A percentile compares a stretch with the other conserved stretches of the same genome.
phyloP scores from a whole-genome alignment of 139 green algal genomes.

The Nannochloris sp. region DNA sequence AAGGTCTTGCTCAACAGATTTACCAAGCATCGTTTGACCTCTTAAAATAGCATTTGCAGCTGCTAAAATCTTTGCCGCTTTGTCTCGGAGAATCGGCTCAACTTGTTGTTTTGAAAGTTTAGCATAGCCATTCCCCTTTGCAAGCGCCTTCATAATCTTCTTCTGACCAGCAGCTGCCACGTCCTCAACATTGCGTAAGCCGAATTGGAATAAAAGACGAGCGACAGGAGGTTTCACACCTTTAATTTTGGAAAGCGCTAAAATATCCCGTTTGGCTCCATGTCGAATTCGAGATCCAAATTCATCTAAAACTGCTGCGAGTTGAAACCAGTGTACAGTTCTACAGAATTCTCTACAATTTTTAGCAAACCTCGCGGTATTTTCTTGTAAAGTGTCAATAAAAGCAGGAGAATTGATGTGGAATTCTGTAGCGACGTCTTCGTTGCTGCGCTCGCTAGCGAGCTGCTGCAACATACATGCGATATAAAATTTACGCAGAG shows the following conservation, averaged over 20 bases:
- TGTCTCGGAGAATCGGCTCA: no score
- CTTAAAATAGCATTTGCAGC: no score
- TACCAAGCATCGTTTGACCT: no score
- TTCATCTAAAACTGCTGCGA: constrained; percentile 65
- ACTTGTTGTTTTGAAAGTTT: no score
- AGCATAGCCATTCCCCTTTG: no score
- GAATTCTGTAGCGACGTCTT: constrained; percentile 11
- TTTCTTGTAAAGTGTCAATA: constrained; percentile 18
- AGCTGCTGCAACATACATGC: background rate
- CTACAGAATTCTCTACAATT: constrained; percentile 75
- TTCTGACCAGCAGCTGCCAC: background rate
- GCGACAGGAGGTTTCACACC: background rate
- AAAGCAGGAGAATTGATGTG: constrained; percentile 15
- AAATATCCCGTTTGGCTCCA: constrained; percentile 1
- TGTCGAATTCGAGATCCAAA: constrained; percentile 29
- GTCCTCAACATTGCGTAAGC: background rate
- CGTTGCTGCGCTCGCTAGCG: constrained; percentile 32
- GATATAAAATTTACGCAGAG: constrained; percentile 23
- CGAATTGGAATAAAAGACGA: background rate
- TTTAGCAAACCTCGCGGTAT: constrained; percentile 41
- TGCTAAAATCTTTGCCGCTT: no score
- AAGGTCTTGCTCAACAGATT: no score
- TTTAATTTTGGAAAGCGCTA: constrained; percentile 1
- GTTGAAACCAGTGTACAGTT: constrained; percentile 54
- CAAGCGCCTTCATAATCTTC: background rate